Percentiles rank a stretch among this genome's conserved stretches.
Conservation (phyloP, 23 red algal species). For the Rhodosorus marinus region DNA sequence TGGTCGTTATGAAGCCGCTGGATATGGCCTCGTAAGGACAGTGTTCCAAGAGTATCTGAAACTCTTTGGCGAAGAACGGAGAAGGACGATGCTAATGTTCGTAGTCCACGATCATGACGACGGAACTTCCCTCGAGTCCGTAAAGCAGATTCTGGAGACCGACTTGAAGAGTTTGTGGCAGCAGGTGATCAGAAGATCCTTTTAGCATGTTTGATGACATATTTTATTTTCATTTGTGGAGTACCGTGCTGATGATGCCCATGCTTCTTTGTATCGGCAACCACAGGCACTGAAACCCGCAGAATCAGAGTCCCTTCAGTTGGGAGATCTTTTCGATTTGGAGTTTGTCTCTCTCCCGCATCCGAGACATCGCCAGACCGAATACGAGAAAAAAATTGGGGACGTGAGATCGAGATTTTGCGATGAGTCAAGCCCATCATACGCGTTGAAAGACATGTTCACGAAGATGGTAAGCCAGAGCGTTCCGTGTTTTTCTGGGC, state of each 20-base stretch:
- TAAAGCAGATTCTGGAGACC: constrained; percentile 26
- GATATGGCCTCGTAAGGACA: constrained; percentile 65
- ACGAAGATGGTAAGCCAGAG: no score
- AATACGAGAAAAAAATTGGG: constrained; percentile 36
- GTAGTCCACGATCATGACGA: constrained; percentile 85
- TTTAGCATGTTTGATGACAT: no score
- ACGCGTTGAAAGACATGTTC: no score
- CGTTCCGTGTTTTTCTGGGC: no score
- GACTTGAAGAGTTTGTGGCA: constrained; percentile 60
- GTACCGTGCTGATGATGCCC: no score
- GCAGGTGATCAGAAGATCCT: no score
- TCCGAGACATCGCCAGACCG: constrained; percentile 32
- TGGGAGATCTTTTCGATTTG: constrained; percentile 54
- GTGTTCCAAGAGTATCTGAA: constrained; percentile 63
- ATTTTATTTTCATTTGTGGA: no score
- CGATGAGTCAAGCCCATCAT: no score
- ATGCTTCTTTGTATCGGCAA: no score
- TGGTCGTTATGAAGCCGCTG: constrained; percentile 73
- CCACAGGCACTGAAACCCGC: constrained; percentile 24
- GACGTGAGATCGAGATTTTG: constrained; percentile 14
- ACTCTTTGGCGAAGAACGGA: constrained; percentile 47
- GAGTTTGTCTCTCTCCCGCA: constrained; percentile 76
- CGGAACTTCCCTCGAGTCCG: constrained; percentile 31
- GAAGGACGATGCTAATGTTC: constrained; percentile 46
- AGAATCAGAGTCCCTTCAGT: constrained; percentile 8